Evolutionary conservation across 306 rosid genomes (phyloP).

Genomic region (Trifolium fragiferum): DNA sequence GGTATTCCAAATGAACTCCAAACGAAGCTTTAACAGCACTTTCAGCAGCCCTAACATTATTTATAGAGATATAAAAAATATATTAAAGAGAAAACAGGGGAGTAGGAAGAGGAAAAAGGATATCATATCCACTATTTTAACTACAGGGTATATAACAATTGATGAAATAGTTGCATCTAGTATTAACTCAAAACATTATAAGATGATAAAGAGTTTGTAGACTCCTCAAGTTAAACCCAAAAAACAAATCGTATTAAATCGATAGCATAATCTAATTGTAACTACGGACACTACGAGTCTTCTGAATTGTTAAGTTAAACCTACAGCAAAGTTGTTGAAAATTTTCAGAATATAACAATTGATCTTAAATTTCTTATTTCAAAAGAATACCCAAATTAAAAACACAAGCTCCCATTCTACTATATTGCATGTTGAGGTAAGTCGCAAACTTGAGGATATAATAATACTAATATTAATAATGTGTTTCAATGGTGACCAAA

Average conservation of each 20-base stretch:
- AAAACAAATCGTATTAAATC: slow-evolving; percentile 1
- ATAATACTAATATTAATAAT: not conserved
- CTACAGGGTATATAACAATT: not conserved
- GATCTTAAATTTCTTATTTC: slow-evolving; percentile 27
- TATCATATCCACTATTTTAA: not conserved
- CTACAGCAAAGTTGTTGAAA: slow-evolving; percentile 22
- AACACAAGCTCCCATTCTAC: slow-evolving; percentile 9
- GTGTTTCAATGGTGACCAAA: slow-evolving; percentile 10
- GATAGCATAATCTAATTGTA: not conserved
- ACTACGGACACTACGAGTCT: not conserved
- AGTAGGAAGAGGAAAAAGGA: not conserved
- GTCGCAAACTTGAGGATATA: slow-evolving; percentile 6
- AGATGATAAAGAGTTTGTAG: slow-evolving; percentile 11
- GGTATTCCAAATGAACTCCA: not conserved
- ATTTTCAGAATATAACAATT: slow-evolving; percentile 16
- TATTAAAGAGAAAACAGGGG: not conserved
- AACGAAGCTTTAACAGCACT: not conserved
- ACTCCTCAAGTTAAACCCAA: not conserved
- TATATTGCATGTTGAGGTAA: not conserved
- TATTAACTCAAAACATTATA: not conserved
- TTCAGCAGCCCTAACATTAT: not conserved
- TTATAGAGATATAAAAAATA: not conserved
- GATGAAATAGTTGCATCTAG: not conserved
- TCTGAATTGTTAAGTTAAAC: not conserved
- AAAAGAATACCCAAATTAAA: slow-evolving; percentile 7